A percentile compares a stretch with the other conserved stretches of the same genome.
Evolutionary conservation across 2,329 filamentous ascomycete species (phyloP).

Genomic region (Hymenoscyphus infarciens): DNA sequence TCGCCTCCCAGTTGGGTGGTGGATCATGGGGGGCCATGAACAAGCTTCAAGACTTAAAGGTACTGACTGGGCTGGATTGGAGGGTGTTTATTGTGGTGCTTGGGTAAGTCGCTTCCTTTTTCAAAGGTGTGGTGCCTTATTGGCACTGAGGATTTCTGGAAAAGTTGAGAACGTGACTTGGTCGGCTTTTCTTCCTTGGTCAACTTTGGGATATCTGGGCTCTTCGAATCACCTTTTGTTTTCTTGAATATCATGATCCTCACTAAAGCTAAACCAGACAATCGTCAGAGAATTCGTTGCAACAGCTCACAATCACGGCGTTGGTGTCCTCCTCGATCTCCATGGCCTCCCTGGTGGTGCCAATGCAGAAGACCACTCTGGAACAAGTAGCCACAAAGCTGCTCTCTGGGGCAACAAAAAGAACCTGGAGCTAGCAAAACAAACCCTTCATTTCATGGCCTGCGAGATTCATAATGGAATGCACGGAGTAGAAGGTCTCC

Average conservation of each 20-base stretch:
- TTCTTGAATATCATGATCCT: background rate
- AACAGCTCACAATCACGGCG: conserved; percentile 44
- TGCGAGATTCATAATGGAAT: conserved; percentile 40
- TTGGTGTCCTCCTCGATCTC: conserved; percentile 55
- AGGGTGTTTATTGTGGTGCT: conserved; percentile 48
- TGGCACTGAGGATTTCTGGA: background rate
- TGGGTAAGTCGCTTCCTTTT: conserved; percentile 38
- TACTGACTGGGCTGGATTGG: conserved; percentile 48
- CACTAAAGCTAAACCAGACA: background rate
- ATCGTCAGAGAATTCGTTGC: conserved; percentile 38
- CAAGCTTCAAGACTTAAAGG: conserved; percentile 41
- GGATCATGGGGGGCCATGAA: conserved; percentile 45
- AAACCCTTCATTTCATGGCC: conserved; percentile 48
- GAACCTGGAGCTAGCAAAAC: conserved; percentile 44
- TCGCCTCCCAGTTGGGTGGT: conserved; percentile 59
- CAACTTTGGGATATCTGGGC: too few relatives aligned
- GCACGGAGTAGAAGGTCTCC: conserved; percentile 49
- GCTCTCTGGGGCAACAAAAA: conserved; percentile 46
- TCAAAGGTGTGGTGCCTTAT: background rate
- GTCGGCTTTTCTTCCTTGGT: background rate
- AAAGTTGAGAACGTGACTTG: background rate
- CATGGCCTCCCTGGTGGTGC: conserved; percentile 57
- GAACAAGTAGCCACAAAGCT: conserved; percentile 48
- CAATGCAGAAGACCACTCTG: conserved; percentile 53
- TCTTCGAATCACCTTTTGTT: too few relatives aligned